phyloP scores from a whole-genome alignment of 208 protist genomes.

The Angomonas desouzai region DNA sequence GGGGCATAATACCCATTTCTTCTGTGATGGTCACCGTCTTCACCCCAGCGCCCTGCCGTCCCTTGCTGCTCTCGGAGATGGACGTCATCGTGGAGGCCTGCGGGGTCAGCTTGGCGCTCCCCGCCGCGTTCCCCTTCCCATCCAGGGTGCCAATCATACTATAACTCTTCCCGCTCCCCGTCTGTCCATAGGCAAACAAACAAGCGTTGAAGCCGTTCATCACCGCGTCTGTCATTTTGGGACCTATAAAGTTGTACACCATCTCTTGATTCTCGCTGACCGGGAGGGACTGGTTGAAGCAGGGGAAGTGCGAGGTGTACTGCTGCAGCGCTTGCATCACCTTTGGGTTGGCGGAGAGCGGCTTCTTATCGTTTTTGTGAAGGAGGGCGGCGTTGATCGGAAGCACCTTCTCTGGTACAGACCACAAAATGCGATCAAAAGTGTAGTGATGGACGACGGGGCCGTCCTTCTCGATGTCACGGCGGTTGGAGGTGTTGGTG shows the following conservation, averaged over 20 bases:
- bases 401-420: slow-evolving; percentile 38
- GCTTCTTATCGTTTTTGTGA: slow-evolving; percentile 10
- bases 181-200: slow-evolving; percentile 90
- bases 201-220: slow-evolving; percentile 88
- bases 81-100: neutral
- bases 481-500: neutral
- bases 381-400: slow-evolving; percentile 26
- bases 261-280: slow-evolving; percentile 59
- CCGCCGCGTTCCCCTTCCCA: neutral
- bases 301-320: slow-evolving; percentile 35
- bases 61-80: neutral
- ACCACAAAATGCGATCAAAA: slow-evolving; percentile 79
- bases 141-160: slow-evolving; percentile 80
- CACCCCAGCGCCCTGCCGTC: neutral
- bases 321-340: neutral
- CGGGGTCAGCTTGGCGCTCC: slow-evolving; percentile 1
- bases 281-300: slow-evolving; percentile 33
- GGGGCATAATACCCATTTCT: slow-evolving; percentile 80
- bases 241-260: slow-evolving; percentile 78
- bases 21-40: slow-evolving; percentile 7
- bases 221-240: slow-evolving; percentile 55
- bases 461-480: slow-evolving; percentile 4
- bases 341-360: slow-evolving; percentile 1
- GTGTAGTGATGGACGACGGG: slow-evolving; percentile 49
- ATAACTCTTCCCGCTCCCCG: slow-evolving; percentile 88